Percentiles rank a stretch among this genome's conserved stretches.
Conservation (phyloP, 768 basidiomycete genomes). For the Termitomyces sp. region DNA sequence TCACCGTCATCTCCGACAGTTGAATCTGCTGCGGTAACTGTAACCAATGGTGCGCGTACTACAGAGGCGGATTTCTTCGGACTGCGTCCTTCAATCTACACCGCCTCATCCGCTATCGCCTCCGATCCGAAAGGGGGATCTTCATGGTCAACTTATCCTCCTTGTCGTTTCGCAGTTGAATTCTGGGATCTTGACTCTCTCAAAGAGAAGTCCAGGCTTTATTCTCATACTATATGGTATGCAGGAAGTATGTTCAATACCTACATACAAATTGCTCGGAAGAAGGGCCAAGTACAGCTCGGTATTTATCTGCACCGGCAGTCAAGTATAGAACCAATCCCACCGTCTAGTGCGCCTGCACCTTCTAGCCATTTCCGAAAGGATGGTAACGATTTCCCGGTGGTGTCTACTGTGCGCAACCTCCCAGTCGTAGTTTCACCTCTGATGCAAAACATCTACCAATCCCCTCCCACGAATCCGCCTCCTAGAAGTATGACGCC, state of each 20-base stretch:
- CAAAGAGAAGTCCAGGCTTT: slow-evolving; percentile 77
- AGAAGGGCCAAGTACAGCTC: slow-evolving; percentile 69
- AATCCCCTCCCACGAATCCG: slow-evolving; percentile 40
- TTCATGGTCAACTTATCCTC: slow-evolving; percentile 67
- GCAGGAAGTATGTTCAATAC: slow-evolving; percentile 86
- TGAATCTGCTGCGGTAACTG: slow-evolving; percentile 17
- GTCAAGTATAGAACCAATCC: slow-evolving; percentile 72
- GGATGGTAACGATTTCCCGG: slow-evolving; percentile 4
- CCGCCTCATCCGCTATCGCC: slow-evolving; percentile 33
- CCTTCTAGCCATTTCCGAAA: slow-evolving; percentile 5
- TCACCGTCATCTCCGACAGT: slow-evolving; percentile 21
- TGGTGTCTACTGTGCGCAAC: slow-evolving; percentile 12
- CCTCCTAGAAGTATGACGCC: slow-evolving; percentile 40
- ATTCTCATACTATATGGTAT: slow-evolving; percentile 86
- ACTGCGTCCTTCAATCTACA: slow-evolving; percentile 39
- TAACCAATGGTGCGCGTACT: slow-evolving; percentile 21
- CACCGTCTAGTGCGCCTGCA: slow-evolving; percentile 57
- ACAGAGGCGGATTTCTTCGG: slow-evolving; percentile 62
- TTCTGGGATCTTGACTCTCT: slow-evolving; percentile 83
- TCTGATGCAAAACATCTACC: slow-evolving; percentile 22
- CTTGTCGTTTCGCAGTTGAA: slow-evolving; percentile 82
- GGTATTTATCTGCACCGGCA: slow-evolving; percentile 90
- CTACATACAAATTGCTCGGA: slow-evolving; percentile 83
- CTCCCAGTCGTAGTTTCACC: slow-evolving; percentile 21
- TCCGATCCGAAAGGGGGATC: slow-evolving; percentile 38